phyloP scores from a whole-genome alignment of 2,329 filamentous ascomycete species.

The Pestalotiopsis sp. region DNA sequence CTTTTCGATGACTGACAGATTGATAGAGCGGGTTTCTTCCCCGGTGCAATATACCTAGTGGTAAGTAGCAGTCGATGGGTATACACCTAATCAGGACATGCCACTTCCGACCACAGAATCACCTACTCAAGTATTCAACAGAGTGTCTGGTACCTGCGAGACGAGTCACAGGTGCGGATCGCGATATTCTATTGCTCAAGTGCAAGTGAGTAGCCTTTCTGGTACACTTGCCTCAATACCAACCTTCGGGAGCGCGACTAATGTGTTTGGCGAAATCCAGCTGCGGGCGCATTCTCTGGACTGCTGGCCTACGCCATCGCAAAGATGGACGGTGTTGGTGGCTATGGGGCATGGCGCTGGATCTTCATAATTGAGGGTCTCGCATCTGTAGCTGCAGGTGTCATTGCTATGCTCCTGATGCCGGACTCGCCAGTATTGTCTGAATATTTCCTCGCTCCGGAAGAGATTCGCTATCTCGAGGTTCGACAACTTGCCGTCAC shows the following conservation, averaged over 20 bases:
- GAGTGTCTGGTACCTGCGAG: slow-evolving; percentile 4
- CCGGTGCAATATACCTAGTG: slow-evolving; percentile 5
- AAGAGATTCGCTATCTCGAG: slow-evolving; percentile 4
- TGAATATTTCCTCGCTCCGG: neutral
- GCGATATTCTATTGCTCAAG: slow-evolving; percentile 6
- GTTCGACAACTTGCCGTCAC: slow-evolving; percentile 8
- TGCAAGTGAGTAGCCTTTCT: neutral
- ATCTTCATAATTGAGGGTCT: slow-evolving; percentile 8
- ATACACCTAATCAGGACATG: neutral
- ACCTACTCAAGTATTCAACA: neutral
- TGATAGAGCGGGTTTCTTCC: slow-evolving; percentile 2
- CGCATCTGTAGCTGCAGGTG: neutral
- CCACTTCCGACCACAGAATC: too few relatives aligned
- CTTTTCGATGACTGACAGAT: neutral
- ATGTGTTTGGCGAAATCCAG: neutral
- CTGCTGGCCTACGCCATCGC: slow-evolving; percentile 1
- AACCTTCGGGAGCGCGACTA: neutral
- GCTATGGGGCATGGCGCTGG: slow-evolving; percentile 6
- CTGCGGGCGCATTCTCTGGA: neutral
- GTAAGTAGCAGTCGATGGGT: neutral
- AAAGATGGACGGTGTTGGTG: slow-evolving; percentile 1
- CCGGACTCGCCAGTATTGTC: neutral
- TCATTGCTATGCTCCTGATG: neutral
- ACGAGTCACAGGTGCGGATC: slow-evolving; percentile 3
- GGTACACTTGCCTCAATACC: slow-evolving; percentile 8